A percentile compares a stretch with the other conserved stretches of the same genome.
Conservation (phyloP, 768 basidiomycete species). For the Termitomyces sp. region DNA sequence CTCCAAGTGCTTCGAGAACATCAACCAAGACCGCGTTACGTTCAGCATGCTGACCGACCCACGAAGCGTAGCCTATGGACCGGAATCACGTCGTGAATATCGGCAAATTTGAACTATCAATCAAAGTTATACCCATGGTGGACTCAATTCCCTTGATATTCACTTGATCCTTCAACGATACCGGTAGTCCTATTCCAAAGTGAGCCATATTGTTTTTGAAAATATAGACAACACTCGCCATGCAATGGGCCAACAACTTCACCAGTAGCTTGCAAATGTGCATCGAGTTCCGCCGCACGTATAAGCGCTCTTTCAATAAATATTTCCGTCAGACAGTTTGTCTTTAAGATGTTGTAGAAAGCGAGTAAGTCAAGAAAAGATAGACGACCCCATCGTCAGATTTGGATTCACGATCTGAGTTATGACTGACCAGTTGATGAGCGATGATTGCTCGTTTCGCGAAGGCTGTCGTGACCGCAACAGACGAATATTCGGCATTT, state of each 20-base stretch:
- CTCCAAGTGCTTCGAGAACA: constrained; percentile 59
- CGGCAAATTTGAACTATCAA: not conserved
- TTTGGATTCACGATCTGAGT: not conserved
- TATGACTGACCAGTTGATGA: constrained; percentile 58
- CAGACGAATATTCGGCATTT: constrained; percentile 49
- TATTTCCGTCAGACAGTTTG: constrained; percentile 79
- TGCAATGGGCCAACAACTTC: constrained; percentile 66
- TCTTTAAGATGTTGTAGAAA: constrained; percentile 28
- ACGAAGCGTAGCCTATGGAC: constrained; percentile 60
- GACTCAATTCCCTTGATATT: constrained; percentile 64
- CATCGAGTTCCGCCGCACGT: constrained; percentile 64
- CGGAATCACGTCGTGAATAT: not conserved
- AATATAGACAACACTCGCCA: constrained; percentile 28
- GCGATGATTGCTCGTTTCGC: constrained; percentile 75
- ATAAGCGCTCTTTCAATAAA: constrained; percentile 66
- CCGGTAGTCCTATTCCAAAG: constrained; percentile 40
- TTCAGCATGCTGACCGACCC: constrained; percentile 55
- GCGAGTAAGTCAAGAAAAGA: not conserved
- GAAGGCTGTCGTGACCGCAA: constrained; percentile 68
- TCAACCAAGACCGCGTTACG: constrained; percentile 60
- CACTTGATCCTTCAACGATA: constrained; percentile 74
- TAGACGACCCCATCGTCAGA: not conserved
- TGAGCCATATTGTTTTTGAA: not conserved
- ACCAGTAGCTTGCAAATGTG: constrained; percentile 54
- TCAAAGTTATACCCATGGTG: constrained; percentile 45